phyloP scores from a whole-genome alignment of 2,329 filamentous ascomycete genomes.

The Pseudocercospora fuligena region DNA sequence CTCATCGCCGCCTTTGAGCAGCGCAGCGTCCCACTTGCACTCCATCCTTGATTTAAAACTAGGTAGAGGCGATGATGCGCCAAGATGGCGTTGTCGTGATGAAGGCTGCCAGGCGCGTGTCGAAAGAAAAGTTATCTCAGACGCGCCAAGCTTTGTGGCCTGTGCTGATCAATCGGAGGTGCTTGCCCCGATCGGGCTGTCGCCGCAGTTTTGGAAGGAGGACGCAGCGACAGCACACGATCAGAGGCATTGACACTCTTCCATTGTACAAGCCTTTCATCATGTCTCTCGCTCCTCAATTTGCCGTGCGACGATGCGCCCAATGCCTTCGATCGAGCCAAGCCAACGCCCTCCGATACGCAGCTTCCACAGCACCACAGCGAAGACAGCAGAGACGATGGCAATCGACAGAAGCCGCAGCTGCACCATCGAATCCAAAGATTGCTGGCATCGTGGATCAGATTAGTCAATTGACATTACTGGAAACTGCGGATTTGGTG shows the following conservation, averaged over 20 bases:
- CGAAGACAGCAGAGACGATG: constrained; percentile 65
- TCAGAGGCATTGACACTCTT: neutral
- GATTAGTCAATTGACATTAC: constrained; percentile 95
- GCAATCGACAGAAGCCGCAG: constrained; percentile 77
- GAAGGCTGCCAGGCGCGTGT: neutral
- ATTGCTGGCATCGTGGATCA: constrained; percentile 95
- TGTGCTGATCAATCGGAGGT: neutral
- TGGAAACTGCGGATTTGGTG: constrained; percentile 97
- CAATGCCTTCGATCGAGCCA: constrained; percentile 40
- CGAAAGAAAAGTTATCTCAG: constrained; percentile 16
- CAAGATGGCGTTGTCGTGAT: neutral
- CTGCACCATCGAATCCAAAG: constrained; percentile 73
- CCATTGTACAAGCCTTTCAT: constrained; percentile 18
- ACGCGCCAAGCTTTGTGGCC: neutral
- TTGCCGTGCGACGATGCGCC: constrained; percentile 51
- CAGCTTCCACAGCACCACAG: constrained; percentile 30
- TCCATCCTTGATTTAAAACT: constrained; percentile 30
- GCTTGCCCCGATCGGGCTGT: neutral
- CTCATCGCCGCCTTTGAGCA: constrained; percentile 42
- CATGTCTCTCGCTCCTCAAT: constrained; percentile 53
- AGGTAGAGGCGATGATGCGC: constrained; percentile 1
- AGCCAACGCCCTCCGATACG: constrained; percentile 32
- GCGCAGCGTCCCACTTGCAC: constrained; percentile 37
- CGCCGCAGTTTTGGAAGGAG: constrained; percentile 11
- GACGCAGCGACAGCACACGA: neutral